Conservation (phyloP, 352 stramenopile species). For the Phytopythium mirpurense region DNA sequence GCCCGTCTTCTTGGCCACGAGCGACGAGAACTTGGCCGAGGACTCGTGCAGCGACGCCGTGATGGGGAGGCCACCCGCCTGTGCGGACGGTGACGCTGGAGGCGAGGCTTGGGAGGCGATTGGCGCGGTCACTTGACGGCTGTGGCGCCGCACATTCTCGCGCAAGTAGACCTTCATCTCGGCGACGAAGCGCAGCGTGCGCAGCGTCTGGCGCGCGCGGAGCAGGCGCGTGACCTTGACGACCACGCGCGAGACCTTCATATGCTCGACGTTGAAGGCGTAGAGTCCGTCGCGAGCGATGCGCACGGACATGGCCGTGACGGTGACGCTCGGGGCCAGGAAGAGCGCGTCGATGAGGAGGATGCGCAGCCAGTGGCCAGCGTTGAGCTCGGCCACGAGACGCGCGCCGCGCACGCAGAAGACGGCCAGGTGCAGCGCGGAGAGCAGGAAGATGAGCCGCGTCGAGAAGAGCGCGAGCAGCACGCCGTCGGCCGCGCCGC, state of each 20-base stretch:
- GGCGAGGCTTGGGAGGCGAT: conserved; percentile 4
- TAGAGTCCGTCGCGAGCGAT: conserved; percentile 66
- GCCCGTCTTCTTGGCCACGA: conserved; percentile 11
- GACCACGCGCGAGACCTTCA: conserved; percentile 64
- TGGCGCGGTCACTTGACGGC: not conserved
- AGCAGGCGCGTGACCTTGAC: conserved; percentile 57
- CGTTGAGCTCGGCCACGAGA: conserved; percentile 7
- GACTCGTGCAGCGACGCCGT: conserved; percentile 29
- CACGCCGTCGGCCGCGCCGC: conserved; percentile 43
- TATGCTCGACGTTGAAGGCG: conserved; percentile 72
- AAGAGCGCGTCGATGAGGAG: conserved; percentile 37
- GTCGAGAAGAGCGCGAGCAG: conserved; percentile 59
- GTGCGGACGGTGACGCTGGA: not conserved
- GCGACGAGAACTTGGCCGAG: conserved; percentile 22
- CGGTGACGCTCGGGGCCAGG: conserved; percentile 45
- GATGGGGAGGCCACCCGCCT: conserved; percentile 16
- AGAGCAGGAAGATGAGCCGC: conserved; percentile 67
- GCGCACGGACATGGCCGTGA: conserved; percentile 55
- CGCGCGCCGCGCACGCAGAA: conserved; percentile 51
- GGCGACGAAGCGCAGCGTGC: conserved; percentile 67
- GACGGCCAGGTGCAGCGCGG: conserved; percentile 55
- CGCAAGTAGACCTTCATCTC: conserved; percentile 78
- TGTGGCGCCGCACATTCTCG: conserved; percentile 33
- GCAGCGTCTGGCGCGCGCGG: conserved; percentile 60
- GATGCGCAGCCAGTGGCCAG: conserved; percentile 11